Evolutionary conservation across 2,329 filamentous ascomycete genomes (phyloP).

Genomic region (Tolypocladium tundrense): DNA sequence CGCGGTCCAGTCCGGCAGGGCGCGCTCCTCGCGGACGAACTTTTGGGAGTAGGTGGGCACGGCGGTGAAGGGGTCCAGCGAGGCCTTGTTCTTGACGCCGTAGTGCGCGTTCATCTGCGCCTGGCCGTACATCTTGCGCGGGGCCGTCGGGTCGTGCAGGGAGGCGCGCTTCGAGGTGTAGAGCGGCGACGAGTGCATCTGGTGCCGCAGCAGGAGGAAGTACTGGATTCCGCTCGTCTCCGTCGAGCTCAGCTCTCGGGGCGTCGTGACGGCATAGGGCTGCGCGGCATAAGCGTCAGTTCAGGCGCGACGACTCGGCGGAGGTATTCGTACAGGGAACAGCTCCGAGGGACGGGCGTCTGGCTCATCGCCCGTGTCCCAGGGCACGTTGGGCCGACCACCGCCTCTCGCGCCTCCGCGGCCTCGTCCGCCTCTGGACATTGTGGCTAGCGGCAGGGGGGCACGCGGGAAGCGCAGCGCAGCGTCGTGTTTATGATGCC

Average conservation of each 20-base stretch:
- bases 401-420: slow-evolving; percentile 36
- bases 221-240: slow-evolving; percentile 39
- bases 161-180: slow-evolving; percentile 44
- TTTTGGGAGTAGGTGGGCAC: slow-evolving; percentile 48
- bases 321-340: slow-evolving; percentile 36
- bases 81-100: slow-evolving; percentile 43
- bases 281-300: slow-evolving; percentile 11
- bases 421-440: slow-evolving; percentile 44
- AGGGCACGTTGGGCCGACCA: slow-evolving; percentile 37
- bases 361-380: slow-evolving; percentile 43
- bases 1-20: slow-evolving; percentile 42
- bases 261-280: slow-evolving; percentile 39
- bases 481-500: background rate
- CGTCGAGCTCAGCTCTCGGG: slow-evolving; percentile 29
- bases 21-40: slow-evolving; percentile 40
- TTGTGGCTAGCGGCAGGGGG: slow-evolving; percentile 12
- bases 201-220: slow-evolving; percentile 46
- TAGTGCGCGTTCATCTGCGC: slow-evolving; percentile 49
- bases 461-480: background rate
- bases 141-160: slow-evolving; percentile 27
- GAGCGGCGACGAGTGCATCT: slow-evolving; percentile 43
- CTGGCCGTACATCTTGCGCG: slow-evolving; percentile 40
- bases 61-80: slow-evolving; percentile 46
- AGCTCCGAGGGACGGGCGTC: slow-evolving; percentile 48
- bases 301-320: background rate